phyloP scores from a whole-genome alignment of 306 rosid species.

The Macrotyloma uniflorum region DNA sequence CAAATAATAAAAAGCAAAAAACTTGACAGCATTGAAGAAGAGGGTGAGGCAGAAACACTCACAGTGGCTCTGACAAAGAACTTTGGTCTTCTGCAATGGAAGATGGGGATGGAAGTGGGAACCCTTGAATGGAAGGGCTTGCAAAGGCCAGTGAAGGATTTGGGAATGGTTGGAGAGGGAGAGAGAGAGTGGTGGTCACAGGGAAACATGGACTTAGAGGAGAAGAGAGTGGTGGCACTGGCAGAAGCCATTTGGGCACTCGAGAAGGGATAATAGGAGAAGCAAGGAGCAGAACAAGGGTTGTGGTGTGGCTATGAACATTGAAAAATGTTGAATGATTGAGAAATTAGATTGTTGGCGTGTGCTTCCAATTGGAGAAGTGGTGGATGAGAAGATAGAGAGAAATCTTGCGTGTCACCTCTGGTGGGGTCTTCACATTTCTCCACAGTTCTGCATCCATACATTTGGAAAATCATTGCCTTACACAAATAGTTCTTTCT shows the following conservation, averaged over 20 bases:
- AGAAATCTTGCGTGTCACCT: conserved; percentile 9
- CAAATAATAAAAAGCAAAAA: neutral
- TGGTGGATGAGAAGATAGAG: conserved; percentile 39
- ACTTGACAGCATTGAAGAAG: neutral
- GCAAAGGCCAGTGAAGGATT: conserved; percentile 67
- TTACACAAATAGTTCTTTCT: too few species aligned
- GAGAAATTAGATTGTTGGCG: conserved; percentile 3
- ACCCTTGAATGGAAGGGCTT: conserved; percentile 57
- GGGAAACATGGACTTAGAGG: conserved; percentile 55
- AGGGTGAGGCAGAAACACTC: conserved; percentile 23
- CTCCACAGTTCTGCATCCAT: neutral
- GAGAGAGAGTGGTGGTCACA: conserved; percentile 44
- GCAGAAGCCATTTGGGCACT: conserved; percentile 56
- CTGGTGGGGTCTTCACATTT: conserved; percentile 22
- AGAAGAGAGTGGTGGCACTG: conserved; percentile 59
- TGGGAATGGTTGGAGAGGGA: conserved; percentile 57
- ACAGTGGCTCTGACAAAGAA: conserved; percentile 77
- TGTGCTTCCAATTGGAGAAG: conserved; percentile 30
- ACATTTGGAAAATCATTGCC: neutral
- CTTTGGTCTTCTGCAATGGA: conserved; percentile 48
- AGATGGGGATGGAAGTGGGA: conserved; percentile 50
- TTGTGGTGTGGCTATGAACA: neutral
- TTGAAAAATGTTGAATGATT: neutral
- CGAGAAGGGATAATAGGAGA: neutral
- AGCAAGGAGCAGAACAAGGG: neutral